Evolutionary conservation across 495 filamentous ascomycete species (phyloP).

Genomic region (Daldinia grandis): DNA sequence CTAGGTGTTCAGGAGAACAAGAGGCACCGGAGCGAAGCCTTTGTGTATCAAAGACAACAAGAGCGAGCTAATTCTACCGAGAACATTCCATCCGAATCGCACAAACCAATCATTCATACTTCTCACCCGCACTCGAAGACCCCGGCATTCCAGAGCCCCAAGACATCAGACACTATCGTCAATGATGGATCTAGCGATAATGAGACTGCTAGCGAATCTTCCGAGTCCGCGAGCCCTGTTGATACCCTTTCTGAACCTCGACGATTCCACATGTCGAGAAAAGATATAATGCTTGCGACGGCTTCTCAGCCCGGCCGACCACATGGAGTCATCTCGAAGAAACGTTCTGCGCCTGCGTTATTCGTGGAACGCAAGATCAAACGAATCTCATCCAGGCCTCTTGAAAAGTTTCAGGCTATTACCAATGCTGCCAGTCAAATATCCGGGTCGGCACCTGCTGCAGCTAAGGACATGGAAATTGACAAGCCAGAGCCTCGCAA

Average conservation of each 20-base stretch:
- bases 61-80: constrained; percentile 28
- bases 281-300: constrained; percentile 42
- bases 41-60: constrained; percentile 55
- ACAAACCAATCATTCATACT: constrained; percentile 41
- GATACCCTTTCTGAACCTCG: constrained; percentile 40
- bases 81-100: constrained; percentile 27
- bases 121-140: constrained; percentile 25
- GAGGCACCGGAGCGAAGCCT: constrained; percentile 52
- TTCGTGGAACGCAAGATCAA: constrained; percentile 60
- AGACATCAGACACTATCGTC: constrained; percentile 11
- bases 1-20: constrained; percentile 50
- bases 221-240: neutral
- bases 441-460: neutral
- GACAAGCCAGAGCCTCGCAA: constrained; percentile 37
- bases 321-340: constrained; percentile 47
- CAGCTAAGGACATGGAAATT: constrained; percentile 31
- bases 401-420: constrained; percentile 33
- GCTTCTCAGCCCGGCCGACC: constrained; percentile 30
- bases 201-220: constrained; percentile 4
- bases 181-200: constrained; percentile 9
- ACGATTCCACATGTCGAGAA: constrained; percentile 60
- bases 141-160: constrained; percentile 30
- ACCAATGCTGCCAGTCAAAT: constrained; percentile 8
- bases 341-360: constrained; percentile 50
- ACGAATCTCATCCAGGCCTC: constrained; percentile 33